phyloP scores from a whole-genome alignment of 805 yeast genomes.

The Yarrowia phangngaensis region DNA sequence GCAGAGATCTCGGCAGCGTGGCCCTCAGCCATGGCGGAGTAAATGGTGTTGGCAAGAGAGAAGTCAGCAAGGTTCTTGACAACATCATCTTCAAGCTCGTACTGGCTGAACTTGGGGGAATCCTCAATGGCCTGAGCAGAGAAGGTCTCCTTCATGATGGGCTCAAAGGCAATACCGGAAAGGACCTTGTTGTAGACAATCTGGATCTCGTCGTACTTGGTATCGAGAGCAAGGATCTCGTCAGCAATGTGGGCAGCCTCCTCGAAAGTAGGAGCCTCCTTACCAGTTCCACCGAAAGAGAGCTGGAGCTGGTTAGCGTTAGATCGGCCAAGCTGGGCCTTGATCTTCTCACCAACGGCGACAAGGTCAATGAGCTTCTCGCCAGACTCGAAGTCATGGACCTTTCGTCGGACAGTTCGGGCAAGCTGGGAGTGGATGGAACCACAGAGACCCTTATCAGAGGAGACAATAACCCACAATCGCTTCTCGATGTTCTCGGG shows the following conservation, averaged over 20 bases:
- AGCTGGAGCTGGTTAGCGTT: conserved; percentile 64
- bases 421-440: conserved; percentile 95
- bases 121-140: conserved; percentile 67
- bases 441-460: conserved; percentile 99
- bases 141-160: conserved; percentile 63
- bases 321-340: conserved; percentile 82
- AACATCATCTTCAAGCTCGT: conserved; percentile 67
- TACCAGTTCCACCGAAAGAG: conserved; percentile 88
- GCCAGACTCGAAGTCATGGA: conserved; percentile 55
- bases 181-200: conserved; percentile 83
- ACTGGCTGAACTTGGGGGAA: conserved; percentile 81
- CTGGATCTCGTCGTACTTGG: conserved; percentile 67
- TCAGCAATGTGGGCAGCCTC: conserved; percentile 89
- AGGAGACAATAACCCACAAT: conserved; percentile 81
- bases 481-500: conserved; percentile 55
- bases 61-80: conserved; percentile 62
- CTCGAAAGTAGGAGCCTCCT: conserved; percentile 89
- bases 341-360: conserved; percentile 91
- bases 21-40: conserved; percentile 94
- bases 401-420: conserved; percentile 73
- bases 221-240: conserved; percentile 60
- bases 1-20: conserved; percentile 97
- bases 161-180: conserved; percentile 86
- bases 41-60: conserved; percentile 83
- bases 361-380: conserved; percentile 53